Conservation (phyloP, 768 basidiomycete genomes). For the Crucibulum laeve region DNA sequence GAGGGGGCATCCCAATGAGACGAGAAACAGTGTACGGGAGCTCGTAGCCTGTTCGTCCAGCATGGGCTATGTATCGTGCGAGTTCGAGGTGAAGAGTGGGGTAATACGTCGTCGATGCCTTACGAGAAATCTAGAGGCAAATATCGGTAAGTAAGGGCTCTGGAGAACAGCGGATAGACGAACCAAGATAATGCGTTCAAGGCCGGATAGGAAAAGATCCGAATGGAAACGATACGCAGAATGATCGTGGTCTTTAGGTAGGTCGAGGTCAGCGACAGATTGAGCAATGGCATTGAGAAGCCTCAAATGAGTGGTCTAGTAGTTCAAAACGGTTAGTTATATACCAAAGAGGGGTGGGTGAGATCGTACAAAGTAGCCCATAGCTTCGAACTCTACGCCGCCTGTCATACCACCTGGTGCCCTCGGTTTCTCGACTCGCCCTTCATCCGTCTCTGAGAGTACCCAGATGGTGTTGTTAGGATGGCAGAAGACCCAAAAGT, state of each 20-base stretch:
- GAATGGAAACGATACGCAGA: conserved; percentile 81
- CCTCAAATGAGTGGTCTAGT: conserved; percentile 81
- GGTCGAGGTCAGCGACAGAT: conserved; percentile 57
- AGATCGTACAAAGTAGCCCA: conserved; percentile 84
- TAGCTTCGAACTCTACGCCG: conserved; percentile 97
- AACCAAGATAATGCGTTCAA: conserved; percentile 89
- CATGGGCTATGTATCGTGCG: conserved; percentile 76
- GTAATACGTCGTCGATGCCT: conserved; percentile 93
- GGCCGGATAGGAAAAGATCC: conserved; percentile 86
- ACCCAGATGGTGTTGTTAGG: conserved; percentile 91
- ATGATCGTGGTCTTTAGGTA: conserved; percentile 64
- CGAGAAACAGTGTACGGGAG: conserved; percentile 80
- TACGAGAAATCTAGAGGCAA: conserved; percentile 73
- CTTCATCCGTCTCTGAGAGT: conserved; percentile 77
- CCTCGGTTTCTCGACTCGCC: conserved; percentile 80
- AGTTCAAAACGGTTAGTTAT: not conserved
- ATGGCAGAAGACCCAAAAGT: conserved; percentile 98
- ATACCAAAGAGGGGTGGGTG: conserved; percentile 2
- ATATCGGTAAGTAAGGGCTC: conserved; percentile 1
- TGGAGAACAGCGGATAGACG: conserved; percentile 15
- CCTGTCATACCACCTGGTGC: conserved; percentile 99
- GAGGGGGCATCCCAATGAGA: conserved; percentile 75
- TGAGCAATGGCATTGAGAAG: conserved; percentile 79
- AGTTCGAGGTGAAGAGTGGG: conserved; percentile 93
- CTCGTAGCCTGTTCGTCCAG: conserved; percentile 63